These are phyloP conservation scores for Coniferiporia weirii DNA, from an alignment of 1,284 basidiomycete genomes.

Conservation along the genomic window DNA sequence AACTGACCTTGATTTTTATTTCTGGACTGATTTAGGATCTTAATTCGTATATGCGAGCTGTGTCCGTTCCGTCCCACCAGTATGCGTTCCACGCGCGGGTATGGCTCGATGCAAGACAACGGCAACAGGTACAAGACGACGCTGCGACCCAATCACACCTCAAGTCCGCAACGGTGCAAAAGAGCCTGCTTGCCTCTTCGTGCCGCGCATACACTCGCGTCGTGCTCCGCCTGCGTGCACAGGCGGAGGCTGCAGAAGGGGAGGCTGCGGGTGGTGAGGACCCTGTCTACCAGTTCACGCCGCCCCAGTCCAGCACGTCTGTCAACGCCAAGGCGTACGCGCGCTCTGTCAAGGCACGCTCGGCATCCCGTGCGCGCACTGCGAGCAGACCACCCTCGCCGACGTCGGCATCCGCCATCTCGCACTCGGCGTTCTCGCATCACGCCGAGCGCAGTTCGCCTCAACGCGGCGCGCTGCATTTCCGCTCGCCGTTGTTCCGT, in stretches of 20 bases:
- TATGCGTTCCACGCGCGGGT: slow-evolving; percentile 54
- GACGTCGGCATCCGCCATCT: slow-evolving; percentile 4
- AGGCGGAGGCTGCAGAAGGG: slow-evolving; percentile 51
- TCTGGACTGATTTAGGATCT: slow-evolving; percentile 47
- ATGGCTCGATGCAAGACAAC: slow-evolving; percentile 42
- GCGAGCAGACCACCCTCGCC: slow-evolving; percentile 15
- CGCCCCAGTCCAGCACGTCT: slow-evolving; percentile 14
- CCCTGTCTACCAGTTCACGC: slow-evolving; percentile 13
- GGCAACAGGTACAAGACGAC: slow-evolving; percentile 21
- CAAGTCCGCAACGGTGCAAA: slow-evolving; percentile 13
- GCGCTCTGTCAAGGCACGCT: slow-evolving; percentile 15
- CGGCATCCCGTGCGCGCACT: slow-evolving; percentile 8
- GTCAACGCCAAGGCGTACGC: slow-evolving; percentile 14
- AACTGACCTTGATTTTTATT: slow-evolving; percentile 16
- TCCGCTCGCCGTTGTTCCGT: slow-evolving; percentile 65
- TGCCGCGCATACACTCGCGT: slow-evolving; percentile 70
- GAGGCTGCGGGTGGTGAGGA: slow-evolving; percentile 17
- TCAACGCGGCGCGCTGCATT: slow-evolving; percentile 25
- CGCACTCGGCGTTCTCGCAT: slow-evolving; percentile 4
- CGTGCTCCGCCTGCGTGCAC: slow-evolving; percentile 65
- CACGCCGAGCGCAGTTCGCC: slow-evolving; percentile 17
- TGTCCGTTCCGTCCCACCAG: slow-evolving; percentile 66
- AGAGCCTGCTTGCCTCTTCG: slow-evolving; percentile 43
- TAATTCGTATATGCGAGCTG: slow-evolving; percentile 69
- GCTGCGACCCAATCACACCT: slow-evolving; percentile 34